Percentiles rank a stretch among this genome's conserved stretches.
phyloP scores from a whole-genome alignment of 192 early-diverging fungal genomes.

The Coemansia sp. region DNA sequence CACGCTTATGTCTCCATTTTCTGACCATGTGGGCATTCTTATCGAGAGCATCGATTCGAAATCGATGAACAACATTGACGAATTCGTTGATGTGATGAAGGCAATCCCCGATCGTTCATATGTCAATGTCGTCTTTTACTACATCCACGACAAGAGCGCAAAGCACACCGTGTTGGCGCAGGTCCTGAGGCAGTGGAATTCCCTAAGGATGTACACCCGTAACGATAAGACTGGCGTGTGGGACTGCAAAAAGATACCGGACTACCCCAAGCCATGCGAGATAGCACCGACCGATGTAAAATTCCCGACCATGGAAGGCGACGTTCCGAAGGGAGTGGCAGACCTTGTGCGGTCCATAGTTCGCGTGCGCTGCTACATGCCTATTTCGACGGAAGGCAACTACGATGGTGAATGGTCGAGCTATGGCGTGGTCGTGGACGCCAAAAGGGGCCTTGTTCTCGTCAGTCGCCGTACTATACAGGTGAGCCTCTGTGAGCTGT shows the following conservation, averaged over 20 bases:
- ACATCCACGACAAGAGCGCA: constrained; percentile 22
- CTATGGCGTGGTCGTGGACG: constrained; percentile 80
- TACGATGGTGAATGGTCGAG: constrained; percentile 10
- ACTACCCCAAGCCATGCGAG: constrained; percentile 10
- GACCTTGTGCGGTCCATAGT: constrained; percentile 35
- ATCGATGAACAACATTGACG: constrained; percentile 64
- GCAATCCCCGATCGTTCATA: constrained; percentile 58
- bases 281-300: constrained; percentile 18
- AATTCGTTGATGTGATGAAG: constrained; percentile 65
- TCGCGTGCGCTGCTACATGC: constrained; percentile 20
- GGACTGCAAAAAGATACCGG: constrained; percentile 26
- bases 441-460: constrained; percentile 74
- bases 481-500: constrained; percentile 73
- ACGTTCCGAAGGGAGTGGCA: constrained; percentile 21
- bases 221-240: constrained; percentile 47
- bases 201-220: constrained; percentile 37
- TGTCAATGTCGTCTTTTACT: constrained; percentile 24
- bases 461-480: constrained; percentile 81
- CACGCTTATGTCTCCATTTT: constrained; percentile 11
- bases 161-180: constrained; percentile 19
- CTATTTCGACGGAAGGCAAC: constrained; percentile 30
- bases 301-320: constrained; percentile 28
- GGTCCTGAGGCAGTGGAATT: constrained; percentile 21
- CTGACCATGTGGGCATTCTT: constrained; percentile 27
- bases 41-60: constrained; percentile 67